Evolutionary conservation across 164 flowering plant genomes (phyloP).

Genomic region (Buxus sempervirens): DNA sequence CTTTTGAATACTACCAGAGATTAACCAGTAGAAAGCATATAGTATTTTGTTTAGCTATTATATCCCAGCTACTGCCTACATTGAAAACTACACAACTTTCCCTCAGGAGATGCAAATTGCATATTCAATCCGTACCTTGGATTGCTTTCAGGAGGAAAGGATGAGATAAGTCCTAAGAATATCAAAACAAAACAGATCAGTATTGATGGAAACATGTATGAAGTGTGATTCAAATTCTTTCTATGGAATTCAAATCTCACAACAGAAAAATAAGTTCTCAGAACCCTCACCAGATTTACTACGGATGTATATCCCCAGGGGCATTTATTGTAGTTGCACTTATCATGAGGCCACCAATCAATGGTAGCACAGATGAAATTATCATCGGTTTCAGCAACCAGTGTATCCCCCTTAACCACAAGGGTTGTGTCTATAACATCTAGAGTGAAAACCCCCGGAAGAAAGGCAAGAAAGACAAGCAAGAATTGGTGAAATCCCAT

Average conservation of each 20-base stretch:
- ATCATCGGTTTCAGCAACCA: slow-evolving; percentile 52
- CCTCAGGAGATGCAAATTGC: neutral
- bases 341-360: slow-evolving; percentile 95
- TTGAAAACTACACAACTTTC: neutral
- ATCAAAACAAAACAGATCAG: slow-evolving; percentile 10
- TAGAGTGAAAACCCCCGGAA: slow-evolving; percentile 40
- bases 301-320: slow-evolving; percentile 76
- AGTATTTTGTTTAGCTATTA: neutral
- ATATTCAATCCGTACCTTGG: slow-evolving; percentile 37
- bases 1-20: neutral
- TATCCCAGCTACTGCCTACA: neutral
- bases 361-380: slow-evolving; percentile 86
- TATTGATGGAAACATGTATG: neutral
- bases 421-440: slow-evolving; percentile 31
- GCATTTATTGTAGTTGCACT: slow-evolving; percentile 76
- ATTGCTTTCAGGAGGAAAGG: slow-evolving; percentile 67
- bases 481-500: slow-evolving; percentile 37
- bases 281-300: slow-evolving; percentile 50
- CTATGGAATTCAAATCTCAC: slow-evolving; percentile 5
- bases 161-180: slow-evolving; percentile 62
- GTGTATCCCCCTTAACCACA: slow-evolving; percentile 35
- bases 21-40: neutral
- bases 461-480: slow-evolving; percentile 34
- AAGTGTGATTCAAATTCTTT: neutral
- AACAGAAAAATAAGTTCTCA: neutral